Base-by-base conservation (phyloP, 2,329 filamentous ascomycete genomes). In the Colletotrichum magnum region DNA sequence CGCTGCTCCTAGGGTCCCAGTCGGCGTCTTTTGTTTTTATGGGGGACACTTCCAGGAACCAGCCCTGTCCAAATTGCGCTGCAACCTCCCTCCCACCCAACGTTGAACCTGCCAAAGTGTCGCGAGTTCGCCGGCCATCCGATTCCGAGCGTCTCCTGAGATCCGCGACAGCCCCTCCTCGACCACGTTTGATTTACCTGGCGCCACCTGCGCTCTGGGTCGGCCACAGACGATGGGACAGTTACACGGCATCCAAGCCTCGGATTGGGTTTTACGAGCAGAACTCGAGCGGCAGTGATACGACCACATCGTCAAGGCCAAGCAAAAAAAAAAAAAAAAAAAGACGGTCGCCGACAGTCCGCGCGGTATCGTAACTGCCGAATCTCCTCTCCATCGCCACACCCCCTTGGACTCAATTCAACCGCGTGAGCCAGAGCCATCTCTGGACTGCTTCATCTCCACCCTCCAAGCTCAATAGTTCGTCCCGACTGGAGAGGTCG, bases 91-190 rank as follows among this genome's bases (percentile, higher is more conserved):
- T 50, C 43, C 36, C 60, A 24, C 36, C 32, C 36, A 67, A 69
- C 41, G 43, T 67, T 69, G 52, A 64, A 61, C 43, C 50, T 57
- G 56, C 32, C 57, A 56, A 56, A 26, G 16, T 69, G 67, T 69
- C 67, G 63, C 67, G 63, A 57, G 32, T 52, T 28, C 43, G 45
- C 45, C 67, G 67, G 62, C 56, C 45, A 18, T n/a, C 24, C 56
- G 43, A 51, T 69, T 61, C 67, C 67, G 62, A 69, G 57, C 67
- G 51, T 69, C 62, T 52, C 67, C 67, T 67, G 63, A 69, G 57
- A 69, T 69, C 67, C 67, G 67, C 67, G 62, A 69, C 67, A 66
- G 43, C 18, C 51, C 62, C 67, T 60, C 45, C 26, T 36, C 51
- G 26, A 60, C 58, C 21, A 48, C 16, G 67, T 69, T 67, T 69